Evolutionary conservation across 805 yeast species (phyloP).

Genomic region (Candida vartiovaarae): DNA sequence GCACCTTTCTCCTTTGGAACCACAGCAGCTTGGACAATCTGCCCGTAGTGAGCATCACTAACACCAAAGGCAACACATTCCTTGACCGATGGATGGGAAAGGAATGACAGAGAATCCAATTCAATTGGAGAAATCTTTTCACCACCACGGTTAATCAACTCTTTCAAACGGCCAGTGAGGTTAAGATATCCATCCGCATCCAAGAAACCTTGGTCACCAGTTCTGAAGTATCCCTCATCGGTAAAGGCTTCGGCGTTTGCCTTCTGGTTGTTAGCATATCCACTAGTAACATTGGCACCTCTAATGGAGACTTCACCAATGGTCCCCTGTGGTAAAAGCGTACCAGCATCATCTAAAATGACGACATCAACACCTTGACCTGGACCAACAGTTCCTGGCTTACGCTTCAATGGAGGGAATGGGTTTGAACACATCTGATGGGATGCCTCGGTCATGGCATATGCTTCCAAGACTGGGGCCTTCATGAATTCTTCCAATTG

Average conservation of each 20-base stretch:
- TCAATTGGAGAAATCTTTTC: constrained; percentile 74
- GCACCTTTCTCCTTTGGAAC: constrained; percentile 40
- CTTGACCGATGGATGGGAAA: constrained; percentile 53
- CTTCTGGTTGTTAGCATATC: constrained; percentile 64
- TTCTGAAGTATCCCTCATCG: constrained; percentile 50
- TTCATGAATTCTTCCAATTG: constrained; percentile 49
- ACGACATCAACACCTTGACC: constrained; percentile 64
- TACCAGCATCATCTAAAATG: constrained; percentile 44
- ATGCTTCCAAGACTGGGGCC: constrained; percentile 70
- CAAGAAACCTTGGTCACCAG: constrained; percentile 70
- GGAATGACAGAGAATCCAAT: constrained; percentile 54
- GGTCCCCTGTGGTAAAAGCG: constrained; percentile 39
- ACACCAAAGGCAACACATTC: constrained; percentile 72
- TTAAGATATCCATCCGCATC: constrained; percentile 53
- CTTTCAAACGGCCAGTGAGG: constrained; percentile 67
- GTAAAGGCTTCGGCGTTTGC: constrained; percentile 68
- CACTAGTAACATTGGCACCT: constrained; percentile 64
- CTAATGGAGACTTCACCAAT: constrained; percentile 65
- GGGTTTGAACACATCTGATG: constrained; percentile 74
- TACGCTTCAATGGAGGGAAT: constrained; percentile 58
- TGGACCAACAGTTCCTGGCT: constrained; percentile 68
- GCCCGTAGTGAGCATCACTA: constrained; percentile 62
- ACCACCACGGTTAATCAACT: constrained; percentile 70
- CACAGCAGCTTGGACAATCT: constrained; percentile 62
- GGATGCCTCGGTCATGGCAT: constrained; percentile 79